Conservation (phyloP, 106 monocot genomes). For the Hemerocallis citrina region DNA sequence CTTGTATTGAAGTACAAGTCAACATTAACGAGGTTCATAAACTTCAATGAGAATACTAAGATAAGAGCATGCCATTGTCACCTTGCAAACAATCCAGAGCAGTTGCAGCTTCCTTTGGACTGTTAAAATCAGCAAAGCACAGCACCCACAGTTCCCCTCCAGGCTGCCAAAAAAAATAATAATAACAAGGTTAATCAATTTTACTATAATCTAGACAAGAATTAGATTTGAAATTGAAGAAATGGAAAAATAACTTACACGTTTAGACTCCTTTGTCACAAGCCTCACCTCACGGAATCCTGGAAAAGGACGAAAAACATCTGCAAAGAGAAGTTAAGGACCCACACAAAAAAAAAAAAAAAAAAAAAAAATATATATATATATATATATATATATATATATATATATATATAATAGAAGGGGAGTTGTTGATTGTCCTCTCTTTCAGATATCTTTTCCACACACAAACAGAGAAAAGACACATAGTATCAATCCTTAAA, state of each 20-base stretch:
- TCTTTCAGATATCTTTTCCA: too few species aligned
- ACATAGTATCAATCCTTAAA: too few species aligned
- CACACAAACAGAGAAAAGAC: too few species aligned
- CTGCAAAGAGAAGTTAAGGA: constrained; percentile 40
- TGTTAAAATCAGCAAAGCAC: constrained; percentile 53
- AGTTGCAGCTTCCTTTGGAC: constrained; percentile 27
- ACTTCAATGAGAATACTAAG: neutral
- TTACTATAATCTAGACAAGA: too few species aligned
- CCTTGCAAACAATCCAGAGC: constrained; percentile 52
- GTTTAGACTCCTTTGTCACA: constrained; percentile 51
- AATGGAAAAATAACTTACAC: constrained; percentile 26
- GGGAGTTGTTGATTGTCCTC: too few species aligned
- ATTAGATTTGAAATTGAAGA: neutral
- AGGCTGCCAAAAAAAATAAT: constrained; percentile 20
- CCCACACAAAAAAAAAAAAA: neutral
- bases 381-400: too few species aligned
- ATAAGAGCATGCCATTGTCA: constrained; percentile 7
- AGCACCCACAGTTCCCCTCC: constrained; percentile 41
- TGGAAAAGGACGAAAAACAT: constrained; percentile 64
- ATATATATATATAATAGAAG: too few species aligned
- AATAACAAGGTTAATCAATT: neutral
- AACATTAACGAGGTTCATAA: neutral
- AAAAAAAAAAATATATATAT: neutral
- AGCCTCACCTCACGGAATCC: constrained; percentile 63
- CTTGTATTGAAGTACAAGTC: too few species aligned